These are phyloP conservation scores for Leccinum ochraceum DNA, from an alignment of 768 basidiomycete species.

Conservation along the genomic window DNA sequence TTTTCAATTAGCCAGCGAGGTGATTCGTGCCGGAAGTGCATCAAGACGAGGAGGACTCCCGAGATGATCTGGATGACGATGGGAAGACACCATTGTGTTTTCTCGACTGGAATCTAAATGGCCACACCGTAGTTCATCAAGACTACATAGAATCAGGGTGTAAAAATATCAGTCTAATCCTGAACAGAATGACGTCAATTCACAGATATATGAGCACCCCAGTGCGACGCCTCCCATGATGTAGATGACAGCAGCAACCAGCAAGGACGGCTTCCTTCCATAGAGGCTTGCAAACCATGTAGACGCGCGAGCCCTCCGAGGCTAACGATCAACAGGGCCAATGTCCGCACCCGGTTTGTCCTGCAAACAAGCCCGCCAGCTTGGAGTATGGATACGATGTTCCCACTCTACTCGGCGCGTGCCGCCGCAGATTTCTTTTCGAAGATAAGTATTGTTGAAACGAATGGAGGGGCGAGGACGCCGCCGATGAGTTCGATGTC, in stretches of 20 bases:
- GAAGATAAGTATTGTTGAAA: slow-evolving; percentile 34
- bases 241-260: no score
- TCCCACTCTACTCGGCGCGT: no score
- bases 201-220: slow-evolving; percentile 31
- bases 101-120: slow-evolving; percentile 24
- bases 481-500: slow-evolving; percentile 41
- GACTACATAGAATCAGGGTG: slow-evolving; percentile 17
- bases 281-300: no score
- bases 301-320: no score
- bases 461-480: slow-evolving; percentile 34
- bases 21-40: slow-evolving; percentile 42
- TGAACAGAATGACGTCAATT: background rate
- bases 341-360: no score
- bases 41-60: slow-evolving; percentile 35
- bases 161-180: slow-evolving; percentile 1
- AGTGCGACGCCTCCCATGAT: slow-evolving; percentile 23
- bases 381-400: no score
- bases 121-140: slow-evolving; percentile 38
- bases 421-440: no score
- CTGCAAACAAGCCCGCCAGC: no score
- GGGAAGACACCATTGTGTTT: slow-evolving; percentile 39
- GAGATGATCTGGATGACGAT: slow-evolving; percentile 40
- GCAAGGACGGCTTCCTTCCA: no score
- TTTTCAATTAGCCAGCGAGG: slow-evolving; percentile 42
- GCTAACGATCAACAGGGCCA: no score